Base-by-base conservation (phyloP, 1,284 basidiomycete genomes). In the Fistulina hepatica region DNA sequence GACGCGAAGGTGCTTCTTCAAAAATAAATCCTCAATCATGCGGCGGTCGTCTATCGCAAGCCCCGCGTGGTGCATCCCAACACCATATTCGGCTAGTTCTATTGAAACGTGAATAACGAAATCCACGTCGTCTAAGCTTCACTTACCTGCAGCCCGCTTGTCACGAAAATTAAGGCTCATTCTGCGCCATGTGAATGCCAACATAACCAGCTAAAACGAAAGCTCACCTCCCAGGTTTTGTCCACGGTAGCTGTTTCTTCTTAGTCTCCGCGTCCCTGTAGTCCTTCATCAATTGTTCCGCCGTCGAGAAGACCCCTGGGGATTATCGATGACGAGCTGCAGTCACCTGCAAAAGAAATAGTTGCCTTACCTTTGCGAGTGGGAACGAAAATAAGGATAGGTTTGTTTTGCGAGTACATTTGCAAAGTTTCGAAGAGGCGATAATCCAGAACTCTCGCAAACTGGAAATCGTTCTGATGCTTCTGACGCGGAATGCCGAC, bases 21-120 rank as follows among this genome's bases (percentile, higher is more conserved):
- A 48, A 50, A 78, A 94, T 3, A 85, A 57, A 13, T 73, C 67
- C 56, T 94, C 90, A 2, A 76, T 76, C 1, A 66, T 53, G 41
- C 69, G 69, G 31, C 86, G 73, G 48, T 93, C 90, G 19, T 76
- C 71, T 17, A 73, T 56, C n/a, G 63, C 69, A 41, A 93, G 59
- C 2, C 90, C 90, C 10, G 90, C 90, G 49, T 94, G 89, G 52
- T 94, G 90, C 6, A 86, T 73, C 6, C 85, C 88, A 34, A 94
- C 75, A 1, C 90, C 89, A 37, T 58, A 57, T 1, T 61, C 52
- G 12, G 69, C 76, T 19, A 83, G 61, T 38, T 69, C 81, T 83
- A 37, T 34, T 36, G 25, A 36, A 26, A 39, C 20, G 34, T 43
- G 17, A 15, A n/a, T 32, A 23, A 11, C 9, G 25, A 17, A 36